Evolutionary conservation across 495 filamentous ascomycete genomes (phyloP).

Genomic region (Jackrogersella multiformis): DNA sequence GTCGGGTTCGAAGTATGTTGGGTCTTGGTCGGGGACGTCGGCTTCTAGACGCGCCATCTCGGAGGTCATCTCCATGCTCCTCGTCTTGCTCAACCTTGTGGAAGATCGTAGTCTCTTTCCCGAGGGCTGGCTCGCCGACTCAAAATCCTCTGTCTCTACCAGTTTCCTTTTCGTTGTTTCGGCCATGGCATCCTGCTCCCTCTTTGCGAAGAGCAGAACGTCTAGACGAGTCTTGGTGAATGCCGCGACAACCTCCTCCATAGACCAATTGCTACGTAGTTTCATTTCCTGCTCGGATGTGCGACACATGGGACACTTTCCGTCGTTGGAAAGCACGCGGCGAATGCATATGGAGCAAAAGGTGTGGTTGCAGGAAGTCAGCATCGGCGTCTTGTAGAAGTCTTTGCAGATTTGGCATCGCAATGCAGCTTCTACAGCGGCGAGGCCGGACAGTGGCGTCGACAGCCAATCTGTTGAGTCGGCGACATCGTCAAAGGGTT

Average conservation of each 20-base stretch:
- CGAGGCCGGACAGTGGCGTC: constrained; percentile 77
- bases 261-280: constrained; percentile 80
- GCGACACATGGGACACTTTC: constrained; percentile 87
- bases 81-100: constrained; percentile 53
- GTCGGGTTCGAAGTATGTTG: constrained; percentile 56
- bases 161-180: constrained; percentile 60
- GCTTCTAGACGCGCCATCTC: constrained; percentile 49
- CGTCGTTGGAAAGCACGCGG: constrained; percentile 78
- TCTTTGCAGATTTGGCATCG: constrained; percentile 98
- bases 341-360: constrained; percentile 98
- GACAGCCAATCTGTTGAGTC: constrained; percentile 93
- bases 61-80: constrained; percentile 47
- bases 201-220: constrained; percentile 69
- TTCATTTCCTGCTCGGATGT: constrained; percentile 80
- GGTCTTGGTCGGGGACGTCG: constrained; percentile 45
- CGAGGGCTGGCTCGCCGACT: constrained; percentile 28
- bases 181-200: constrained; percentile 35
- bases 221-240: constrained; percentile 72
- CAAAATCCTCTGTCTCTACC: constrained; percentile 47
- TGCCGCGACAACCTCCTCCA: constrained; percentile 84
- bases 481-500: constrained; percentile 66
- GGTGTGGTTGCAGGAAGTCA: constrained; percentile 93
- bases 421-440: constrained; percentile 82
- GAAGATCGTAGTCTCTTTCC: constrained; percentile 60
- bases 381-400: constrained; percentile 91